Evolutionary conservation across 2,329 filamentous ascomycete genomes (phyloP).

Genomic region (Ophiocordyceps sinensis): DNA sequence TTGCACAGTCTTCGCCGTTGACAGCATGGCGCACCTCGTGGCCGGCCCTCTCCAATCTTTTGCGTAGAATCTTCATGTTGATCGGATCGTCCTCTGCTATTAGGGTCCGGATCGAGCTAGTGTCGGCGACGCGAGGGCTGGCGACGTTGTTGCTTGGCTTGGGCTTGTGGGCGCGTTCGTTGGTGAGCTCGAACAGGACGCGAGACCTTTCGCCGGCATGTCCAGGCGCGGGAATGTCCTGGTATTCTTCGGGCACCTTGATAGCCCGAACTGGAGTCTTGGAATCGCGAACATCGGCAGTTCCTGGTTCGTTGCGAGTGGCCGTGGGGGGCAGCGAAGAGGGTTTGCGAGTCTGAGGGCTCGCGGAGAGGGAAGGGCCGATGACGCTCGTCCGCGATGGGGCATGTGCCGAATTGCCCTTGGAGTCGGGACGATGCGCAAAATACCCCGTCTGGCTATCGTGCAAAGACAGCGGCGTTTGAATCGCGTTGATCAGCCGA

Average conservation of each 20-base stretch:
- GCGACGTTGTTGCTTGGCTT: slow-evolving; percentile 10
- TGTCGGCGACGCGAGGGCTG: slow-evolving; percentile 9
- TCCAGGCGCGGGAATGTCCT: slow-evolving; percentile 15
- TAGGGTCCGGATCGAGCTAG: slow-evolving; percentile 42
- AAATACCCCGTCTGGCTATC: slow-evolving; percentile 20
- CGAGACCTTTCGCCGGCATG: slow-evolving; percentile 18
- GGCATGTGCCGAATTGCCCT: slow-evolving; percentile 4
- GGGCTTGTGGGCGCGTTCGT: slow-evolving; percentile 2
- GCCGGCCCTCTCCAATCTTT: slow-evolving; percentile 62
- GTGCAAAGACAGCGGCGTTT: slow-evolving; percentile 37
- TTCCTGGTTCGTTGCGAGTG: slow-evolving; percentile 15
- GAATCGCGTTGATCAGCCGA: slow-evolving; percentile 56
- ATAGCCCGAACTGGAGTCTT: slow-evolving; percentile 32
- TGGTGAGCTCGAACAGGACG: slow-evolving; percentile 24
- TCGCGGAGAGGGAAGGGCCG: slow-evolving; percentile 5
- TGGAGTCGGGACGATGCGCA: slow-evolving; percentile 4
- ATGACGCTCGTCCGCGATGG: slow-evolving; percentile 2
- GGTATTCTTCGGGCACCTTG: slow-evolving; percentile 33
- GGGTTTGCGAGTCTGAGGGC: slow-evolving; percentile 2
- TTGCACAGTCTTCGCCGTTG: slow-evolving; percentile 75
- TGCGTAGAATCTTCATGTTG: slow-evolving; percentile 69
- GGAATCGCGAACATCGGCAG: slow-evolving; percentile 24
- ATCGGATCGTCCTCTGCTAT: slow-evolving; percentile 83
- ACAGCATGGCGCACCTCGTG: slow-evolving; percentile 59
- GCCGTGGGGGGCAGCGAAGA: background rate